Evolutionary conservation across 2,329 filamentous ascomycete species (phyloP), one percentile per base, ranked within the genome.

Genomic region (Ophiostoma sp.): DNA sequence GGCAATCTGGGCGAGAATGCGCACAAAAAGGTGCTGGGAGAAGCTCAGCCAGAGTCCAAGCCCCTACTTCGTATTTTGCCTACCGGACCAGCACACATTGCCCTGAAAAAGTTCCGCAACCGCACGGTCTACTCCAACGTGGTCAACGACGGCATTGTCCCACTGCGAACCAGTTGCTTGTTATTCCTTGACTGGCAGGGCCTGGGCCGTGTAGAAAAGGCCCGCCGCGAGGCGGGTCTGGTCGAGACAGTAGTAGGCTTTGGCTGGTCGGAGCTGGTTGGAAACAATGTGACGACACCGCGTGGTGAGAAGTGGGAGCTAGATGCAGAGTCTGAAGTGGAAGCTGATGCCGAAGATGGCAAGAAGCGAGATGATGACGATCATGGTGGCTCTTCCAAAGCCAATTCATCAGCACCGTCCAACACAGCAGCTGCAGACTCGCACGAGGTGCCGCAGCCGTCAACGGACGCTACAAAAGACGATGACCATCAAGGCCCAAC

Each of bases 121-220:
- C 86, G 94, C 20, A 98, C 95, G 0, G 84, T 97, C 1, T 98
- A 98, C 78, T 97, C 94, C 1, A 98, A 98, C 76, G 94, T 98
- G 15, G 94, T 98, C 74, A 98, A 98, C 76, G 94, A 98, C 79
- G 94, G 94, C 3, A 97, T 99, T 74, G 95, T 99, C 4, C 95
- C 95, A 2, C 81, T 99, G 44, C 88, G 95, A 31, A 99, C 95
- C 4, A 98, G 94, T 73, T 99, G 94, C 78, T 83, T 99, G n/a
- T 81, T 99, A 6, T 99, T 99, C 76, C 82, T 99, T 1, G 95
- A 99, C 77, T 99, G 95, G 95, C 91, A 94, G 79, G 95, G 95
- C 0, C 82, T 99, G 3, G 94, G 91, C 5, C 90, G 93, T 54
- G 95, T 99, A 1, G 93, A 98, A 74, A 99, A 99, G 79, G 94